Evolutionary conservation across 1,284 basidiomycete genomes (phyloP).

Genomic region (Wallemia mellicola): DNA sequence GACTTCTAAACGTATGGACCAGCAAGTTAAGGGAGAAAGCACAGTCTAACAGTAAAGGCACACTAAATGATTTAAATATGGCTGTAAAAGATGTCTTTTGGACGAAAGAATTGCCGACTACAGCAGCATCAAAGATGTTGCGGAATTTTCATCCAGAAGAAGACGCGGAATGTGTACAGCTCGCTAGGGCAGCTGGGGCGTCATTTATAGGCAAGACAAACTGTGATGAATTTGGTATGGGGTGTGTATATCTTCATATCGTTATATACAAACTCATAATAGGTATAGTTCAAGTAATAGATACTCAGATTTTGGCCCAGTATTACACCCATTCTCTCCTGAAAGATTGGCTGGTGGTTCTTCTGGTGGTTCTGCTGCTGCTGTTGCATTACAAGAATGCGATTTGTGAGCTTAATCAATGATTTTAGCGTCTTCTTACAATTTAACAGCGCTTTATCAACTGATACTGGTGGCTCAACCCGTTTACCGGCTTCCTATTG

Average conservation of each 20-base stretch:
- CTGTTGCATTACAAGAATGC: slow-evolving; percentile 30
- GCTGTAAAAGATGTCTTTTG: slow-evolving; percentile 1
- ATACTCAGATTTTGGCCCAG: slow-evolving; percentile 38
- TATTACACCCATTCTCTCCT: slow-evolving; percentile 36
- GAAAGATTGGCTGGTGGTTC: slow-evolving; percentile 32
- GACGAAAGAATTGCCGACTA: neutral
- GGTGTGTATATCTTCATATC: slow-evolving; percentile 22
- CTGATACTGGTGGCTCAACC: slow-evolving; percentile 84
- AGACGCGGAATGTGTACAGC: slow-evolving; percentile 51
- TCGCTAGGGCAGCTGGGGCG: slow-evolving; percentile 35
- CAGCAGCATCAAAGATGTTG: neutral
- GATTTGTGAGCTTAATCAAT: slow-evolving; percentile 30
- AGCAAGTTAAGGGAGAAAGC: neutral
- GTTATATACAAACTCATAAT: slow-evolving; percentile 6
- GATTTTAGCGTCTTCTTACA: neutral
- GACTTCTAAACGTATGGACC: neutral
- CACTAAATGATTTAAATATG: neutral
- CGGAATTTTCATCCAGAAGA: slow-evolving; percentile 11
- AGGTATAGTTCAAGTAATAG: slow-evolving; percentile 33
- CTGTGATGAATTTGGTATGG: slow-evolving; percentile 98
- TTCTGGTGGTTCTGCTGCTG: slow-evolving; percentile 21
- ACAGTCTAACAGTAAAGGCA: neutral
- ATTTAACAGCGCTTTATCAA: slow-evolving; percentile 41
- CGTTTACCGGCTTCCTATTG: slow-evolving; percentile 81
- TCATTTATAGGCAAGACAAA: slow-evolving; percentile 63